Conservation (phyloP, 2,329 filamentous ascomycete genomes). For the Cercospora janseana region DNA sequence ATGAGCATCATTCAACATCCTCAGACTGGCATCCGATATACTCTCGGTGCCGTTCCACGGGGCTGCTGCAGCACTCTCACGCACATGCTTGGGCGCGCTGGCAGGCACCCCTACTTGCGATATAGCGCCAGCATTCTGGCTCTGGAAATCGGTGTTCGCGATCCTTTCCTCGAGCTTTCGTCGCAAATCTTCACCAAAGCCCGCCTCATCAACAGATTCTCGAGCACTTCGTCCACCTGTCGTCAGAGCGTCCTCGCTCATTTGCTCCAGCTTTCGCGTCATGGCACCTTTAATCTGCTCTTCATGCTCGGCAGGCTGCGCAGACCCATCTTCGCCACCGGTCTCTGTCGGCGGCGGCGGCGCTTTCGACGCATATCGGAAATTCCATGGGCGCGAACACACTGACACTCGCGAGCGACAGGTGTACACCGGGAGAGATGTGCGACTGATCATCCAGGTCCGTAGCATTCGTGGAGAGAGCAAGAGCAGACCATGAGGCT, state of each 20-base stretch:
- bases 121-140: constrained; percentile 45
- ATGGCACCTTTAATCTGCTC: constrained; percentile 54
- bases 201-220: constrained; percentile 59
- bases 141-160: constrained; percentile 54
- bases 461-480: not conserved
- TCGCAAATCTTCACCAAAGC: constrained; percentile 62
- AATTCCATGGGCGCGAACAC: constrained; percentile 19
- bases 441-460: constrained; percentile 28
- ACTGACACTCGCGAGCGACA: constrained; percentile 42
- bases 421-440: constrained; percentile 37
- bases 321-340: constrained; percentile 17
- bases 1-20: constrained; percentile 69
- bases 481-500: not conserved
- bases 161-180: constrained; percentile 58
- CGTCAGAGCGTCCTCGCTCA: constrained; percentile 60
- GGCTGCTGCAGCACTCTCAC: constrained; percentile 65
- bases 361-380: constrained; percentile 19
- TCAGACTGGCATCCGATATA: constrained; percentile 70
- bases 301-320: not conserved
- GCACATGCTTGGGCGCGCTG: constrained; percentile 67
- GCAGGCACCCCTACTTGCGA: constrained; percentile 26
- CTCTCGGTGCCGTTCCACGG: constrained; percentile 79
- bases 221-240: constrained; percentile 55
- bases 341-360: constrained; percentile 22
- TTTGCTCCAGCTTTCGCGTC: constrained; percentile 56